A percentile compares a stretch with the other conserved stretches of the same genome.
Conservation (phyloP, 768 basidiomycete genomes). For the Mycena kentingensis region DNA sequence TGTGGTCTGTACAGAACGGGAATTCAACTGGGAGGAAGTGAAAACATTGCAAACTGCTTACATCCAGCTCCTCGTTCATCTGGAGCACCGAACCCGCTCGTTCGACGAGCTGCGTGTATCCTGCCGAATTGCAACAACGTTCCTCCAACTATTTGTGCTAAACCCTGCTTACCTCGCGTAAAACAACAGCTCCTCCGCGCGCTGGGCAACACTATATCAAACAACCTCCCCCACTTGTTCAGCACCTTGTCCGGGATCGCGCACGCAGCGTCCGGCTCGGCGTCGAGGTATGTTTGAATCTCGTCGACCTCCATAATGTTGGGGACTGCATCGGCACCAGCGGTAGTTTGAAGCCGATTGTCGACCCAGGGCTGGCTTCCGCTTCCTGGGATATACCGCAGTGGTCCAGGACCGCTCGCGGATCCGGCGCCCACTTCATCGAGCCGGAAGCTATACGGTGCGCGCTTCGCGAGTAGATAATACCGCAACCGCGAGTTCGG, state of each 20-base stretch:
- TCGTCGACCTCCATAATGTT: conserved; percentile 7
- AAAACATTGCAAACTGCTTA: conserved; percentile 33
- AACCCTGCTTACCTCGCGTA: conserved; percentile 59
- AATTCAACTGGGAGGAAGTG: neutral
- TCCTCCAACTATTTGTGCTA: conserved; percentile 2
- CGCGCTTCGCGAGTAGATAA: conserved; percentile 69
- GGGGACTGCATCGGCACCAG: neutral
- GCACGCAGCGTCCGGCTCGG: neutral
- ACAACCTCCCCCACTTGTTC: conserved; percentile 74
- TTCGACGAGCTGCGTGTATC: conserved; percentile 77
- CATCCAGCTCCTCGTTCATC: conserved; percentile 66
- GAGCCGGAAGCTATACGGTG: conserved; percentile 25
- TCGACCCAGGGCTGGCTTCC: conserved; percentile 28
- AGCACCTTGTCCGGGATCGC: conserved; percentile 42
- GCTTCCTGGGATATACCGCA: too few species aligned
- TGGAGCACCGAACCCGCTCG: conserved; percentile 79
- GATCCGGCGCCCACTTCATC: too few species aligned
- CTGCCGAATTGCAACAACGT: conserved; percentile 35
- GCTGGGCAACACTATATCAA: conserved; percentile 75
- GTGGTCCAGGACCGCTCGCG: too few species aligned
- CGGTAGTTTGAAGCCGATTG: neutral
- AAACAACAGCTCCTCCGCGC: conserved; percentile 73
- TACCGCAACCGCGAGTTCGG: conserved; percentile 84
- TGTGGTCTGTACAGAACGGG: conserved; percentile 44
- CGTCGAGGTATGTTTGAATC: conserved; percentile 12